Conservation (phyloP, 169 alveolate genomes). For the Perkinsus chesapeaki region DNA sequence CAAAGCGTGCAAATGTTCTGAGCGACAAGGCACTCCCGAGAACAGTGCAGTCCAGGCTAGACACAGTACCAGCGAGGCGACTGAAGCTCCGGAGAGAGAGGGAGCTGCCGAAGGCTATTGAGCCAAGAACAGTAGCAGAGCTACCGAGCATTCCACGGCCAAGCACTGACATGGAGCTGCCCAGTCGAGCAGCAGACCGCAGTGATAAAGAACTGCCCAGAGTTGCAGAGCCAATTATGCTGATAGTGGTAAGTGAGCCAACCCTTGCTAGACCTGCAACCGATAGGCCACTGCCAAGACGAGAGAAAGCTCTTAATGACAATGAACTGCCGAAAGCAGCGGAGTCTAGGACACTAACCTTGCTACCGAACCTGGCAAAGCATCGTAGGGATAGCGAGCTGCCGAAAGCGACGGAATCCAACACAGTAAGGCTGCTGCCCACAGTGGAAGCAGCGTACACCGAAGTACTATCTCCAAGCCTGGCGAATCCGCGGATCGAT, state of each 20-base stretch:
- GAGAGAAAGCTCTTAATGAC: not conserved
- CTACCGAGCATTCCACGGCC: not conserved
- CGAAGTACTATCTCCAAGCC: not conserved
- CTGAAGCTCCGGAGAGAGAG: not conserved
- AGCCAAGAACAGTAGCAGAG: not conserved
- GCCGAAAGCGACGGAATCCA: not conserved
- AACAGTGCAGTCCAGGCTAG: not conserved
- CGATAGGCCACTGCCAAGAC: not conserved
- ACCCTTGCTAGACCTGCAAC: not conserved
- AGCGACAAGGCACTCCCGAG: not conserved
- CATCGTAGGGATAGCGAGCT: not conserved
- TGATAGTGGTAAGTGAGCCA: not conserved
- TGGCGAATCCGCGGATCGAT: not conserved
- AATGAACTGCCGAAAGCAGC: not conserved
- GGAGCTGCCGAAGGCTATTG: not conserved
- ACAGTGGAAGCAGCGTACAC: not conserved
- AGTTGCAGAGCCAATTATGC: not conserved
- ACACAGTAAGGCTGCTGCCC: not conserved
- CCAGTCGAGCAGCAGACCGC: not conserved
- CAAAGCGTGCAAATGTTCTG: conserved; percentile 8
- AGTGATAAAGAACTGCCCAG: not conserved
- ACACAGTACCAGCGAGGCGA: not conserved
- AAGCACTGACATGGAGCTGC: not conserved
- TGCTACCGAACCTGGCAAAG: not conserved
- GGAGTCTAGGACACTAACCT: conserved; percentile 1